Evolutionary conservation across 306 rosid species (phyloP).

Genomic region (Hylodesmum podocarpum): DNA sequence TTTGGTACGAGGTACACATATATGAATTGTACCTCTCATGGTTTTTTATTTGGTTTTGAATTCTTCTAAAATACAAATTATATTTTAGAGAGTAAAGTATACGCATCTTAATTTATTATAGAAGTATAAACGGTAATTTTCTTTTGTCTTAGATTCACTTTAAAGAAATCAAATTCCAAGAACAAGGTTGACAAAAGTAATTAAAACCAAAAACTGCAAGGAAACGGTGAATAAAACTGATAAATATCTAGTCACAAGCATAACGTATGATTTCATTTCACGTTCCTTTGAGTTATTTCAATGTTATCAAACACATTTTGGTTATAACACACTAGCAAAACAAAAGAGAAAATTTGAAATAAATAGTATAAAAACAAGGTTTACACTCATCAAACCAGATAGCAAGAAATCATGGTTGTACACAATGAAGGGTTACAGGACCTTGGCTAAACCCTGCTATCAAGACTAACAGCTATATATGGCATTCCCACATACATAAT

Average conservation of each 20-base stretch:
- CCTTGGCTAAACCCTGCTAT: slow-evolving; percentile 41
- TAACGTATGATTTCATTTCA: background rate
- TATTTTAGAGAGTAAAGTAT: no score
- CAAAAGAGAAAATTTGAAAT: background rate
- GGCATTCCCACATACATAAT: slow-evolving; percentile 37
- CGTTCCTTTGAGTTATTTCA: background rate
- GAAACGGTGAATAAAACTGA: background rate
- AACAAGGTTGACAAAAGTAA: background rate
- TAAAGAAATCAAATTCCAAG: no score
- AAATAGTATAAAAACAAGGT: background rate
- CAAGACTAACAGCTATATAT: slow-evolving; percentile 12
- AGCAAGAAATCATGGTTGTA: slow-evolving; percentile 18
- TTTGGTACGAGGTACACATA: no score
- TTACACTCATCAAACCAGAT: slow-evolving; percentile 22
- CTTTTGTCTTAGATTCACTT: no score
- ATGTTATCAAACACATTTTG: background rate
- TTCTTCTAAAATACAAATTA: no score
- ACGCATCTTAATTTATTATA: no score
- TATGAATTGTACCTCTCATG: no score
- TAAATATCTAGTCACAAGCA: background rate
- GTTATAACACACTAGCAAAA: background rate
- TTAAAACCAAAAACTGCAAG: background rate
- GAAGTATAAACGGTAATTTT: no score
- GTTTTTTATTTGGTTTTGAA: no score
- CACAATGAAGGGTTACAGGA: slow-evolving; percentile 20